These are phyloP conservation scores for Tetrahymena borealis DNA, from an alignment of 73 alveolate genomes.

Conservation along the genomic window DNA sequence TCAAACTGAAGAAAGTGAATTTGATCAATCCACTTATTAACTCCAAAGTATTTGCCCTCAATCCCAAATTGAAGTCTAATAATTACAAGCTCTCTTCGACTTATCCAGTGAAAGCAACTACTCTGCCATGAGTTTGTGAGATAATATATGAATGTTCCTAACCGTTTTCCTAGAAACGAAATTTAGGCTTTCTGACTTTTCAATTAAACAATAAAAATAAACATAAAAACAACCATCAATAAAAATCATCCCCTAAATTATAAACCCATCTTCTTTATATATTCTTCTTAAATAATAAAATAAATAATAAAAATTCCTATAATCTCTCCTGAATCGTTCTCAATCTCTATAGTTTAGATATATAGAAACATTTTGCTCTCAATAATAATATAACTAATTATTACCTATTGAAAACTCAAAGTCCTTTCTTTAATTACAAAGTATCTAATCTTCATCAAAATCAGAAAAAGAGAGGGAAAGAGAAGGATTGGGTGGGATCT, in stretches of 20 bases:
- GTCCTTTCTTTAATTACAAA: too few relatives aligned
- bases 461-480: too few relatives aligned
- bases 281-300: background rate
- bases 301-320: too few relatives aligned
- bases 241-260: too few relatives aligned
- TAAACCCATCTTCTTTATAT: background rate
- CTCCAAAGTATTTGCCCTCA: background rate
- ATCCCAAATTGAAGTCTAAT: background rate
- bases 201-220: background rate
- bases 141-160: background rate
- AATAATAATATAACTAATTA: too few relatives aligned
- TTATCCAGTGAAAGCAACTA: background rate
- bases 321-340: too few relatives aligned
- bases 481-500: too few relatives aligned
- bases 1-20: background rate
- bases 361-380: too few relatives aligned
- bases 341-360: too few relatives aligned
- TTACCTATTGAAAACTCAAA: too few relatives aligned
- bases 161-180: background rate
- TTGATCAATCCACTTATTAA: background rate
- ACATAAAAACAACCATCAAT: background rate
- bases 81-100: background rate
- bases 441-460: too few relatives aligned
- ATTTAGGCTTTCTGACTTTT: background rate
- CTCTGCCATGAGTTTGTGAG: background rate